Evolutionary conservation across 805 yeast species (phyloP), one percentile per base, ranked within the genome.

Genomic region (Jamesozyma piceae): DNA sequence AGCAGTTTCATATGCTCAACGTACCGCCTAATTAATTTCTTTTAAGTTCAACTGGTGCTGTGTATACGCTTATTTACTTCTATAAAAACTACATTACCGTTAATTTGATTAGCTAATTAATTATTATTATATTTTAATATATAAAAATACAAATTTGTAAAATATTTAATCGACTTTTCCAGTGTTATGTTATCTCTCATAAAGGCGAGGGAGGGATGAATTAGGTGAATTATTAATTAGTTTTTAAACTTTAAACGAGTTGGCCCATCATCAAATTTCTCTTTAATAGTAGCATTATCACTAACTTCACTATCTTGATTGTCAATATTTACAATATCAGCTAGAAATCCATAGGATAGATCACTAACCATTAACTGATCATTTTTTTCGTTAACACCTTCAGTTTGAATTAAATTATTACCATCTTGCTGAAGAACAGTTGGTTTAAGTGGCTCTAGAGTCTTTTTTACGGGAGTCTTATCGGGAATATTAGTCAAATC

Each of bases 1-100:
- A 52, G 68, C 64, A 27, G 74, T 90, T 29, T 67, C 88, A 1
- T 89, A 71, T 62, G 96, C 88, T 15, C 66, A 67, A 44, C 66
- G 47, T 22, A 21, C 45, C 22, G 18, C 13, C 33, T 24, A 24
- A 24, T 8, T 24, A 24, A 24, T 8, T 24, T 11, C 10, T 11
- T 24, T 11, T 24, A 24, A 8, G 28, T 24, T n/a, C n/a, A n/a
- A n/a, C n/a, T n/a, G n/a, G n/a, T n/a, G n/a, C n/a, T n/a, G n/a
- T n/a, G n/a, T n/a, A n/a, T n/a, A n/a, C n/a, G n/a, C n/a, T n/a
- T n/a, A n/a, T n/a, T n/a, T n/a, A n/a, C n/a, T n/a, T n/a, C n/a
- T n/a, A n/a, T n/a, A n/a, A n/a, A n/a, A n/a, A n/a, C n/a, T n/a
- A n/a, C n/a, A n/a, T n/a, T n/a, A n/a, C n/a, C n/a, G n/a, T n/a